Evolutionary conservation across 2,329 filamentous ascomycete species (phyloP), one percentile per base, ranked within the genome.

Genomic region (Scedosporium aurantiacum): DNA sequence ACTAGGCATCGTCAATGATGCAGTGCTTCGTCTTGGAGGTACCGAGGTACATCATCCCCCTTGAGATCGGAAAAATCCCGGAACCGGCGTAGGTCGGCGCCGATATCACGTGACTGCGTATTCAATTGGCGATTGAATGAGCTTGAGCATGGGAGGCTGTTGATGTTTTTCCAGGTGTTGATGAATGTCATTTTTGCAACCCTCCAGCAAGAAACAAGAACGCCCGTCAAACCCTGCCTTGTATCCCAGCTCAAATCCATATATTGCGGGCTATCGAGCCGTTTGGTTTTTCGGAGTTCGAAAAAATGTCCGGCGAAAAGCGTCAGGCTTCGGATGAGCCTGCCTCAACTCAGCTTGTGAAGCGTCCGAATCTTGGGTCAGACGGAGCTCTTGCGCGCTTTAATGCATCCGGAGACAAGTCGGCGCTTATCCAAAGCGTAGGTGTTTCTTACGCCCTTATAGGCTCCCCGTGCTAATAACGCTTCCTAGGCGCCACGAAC

Each of bases 311-410:
- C 40, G 83, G 89, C 65, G 92, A 96, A 75, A 97, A 99, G 78
- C 85, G 94, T 71, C 89, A 91, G 63, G 91, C 92, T n/a, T 86
- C 89, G 64, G 88, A 89, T 67, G 88, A 90, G 63, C 93, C 93
- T 67, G 84, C 87, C 68, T 85, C 85, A 25, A 85, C 86, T 57
- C 90, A 96, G 74, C 84, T 91, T 45, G 88, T 97, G 64, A 99
- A 97, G 79, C 83, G 93, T 72, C 91, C 93, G 72, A 96, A 94
- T 72, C 74, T 85, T 54, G 73, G 64, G 2, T 25, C 52, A 6
- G 79, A 79, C 16, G 76, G 77, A 62, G 77, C 76, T 21, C 73
- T 82, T 60, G 77, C 80, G 37, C 76, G 79, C 32, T 74, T 79
- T 65, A 80, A 82, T 74, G 80, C 76, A 55, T 75, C 76, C 16